Base-by-base conservation (phyloP, 176 grass and related monocot species). In the Dendrocalamus sinicus region DNA sequence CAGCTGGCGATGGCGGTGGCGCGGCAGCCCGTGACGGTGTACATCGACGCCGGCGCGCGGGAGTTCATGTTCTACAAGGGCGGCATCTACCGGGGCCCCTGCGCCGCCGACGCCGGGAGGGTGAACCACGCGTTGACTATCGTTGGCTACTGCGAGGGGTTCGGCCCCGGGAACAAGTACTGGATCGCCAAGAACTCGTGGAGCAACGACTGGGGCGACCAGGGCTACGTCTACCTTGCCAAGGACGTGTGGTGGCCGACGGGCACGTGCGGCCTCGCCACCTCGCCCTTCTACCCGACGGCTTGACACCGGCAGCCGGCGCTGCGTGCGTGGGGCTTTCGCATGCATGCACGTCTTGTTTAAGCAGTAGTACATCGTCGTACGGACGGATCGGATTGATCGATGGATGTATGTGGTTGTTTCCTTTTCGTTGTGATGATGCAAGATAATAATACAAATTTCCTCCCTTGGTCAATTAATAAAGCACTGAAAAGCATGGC, bases 141-240 rank as follows among this genome's bases (percentile, higher is more conserved):
- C 44, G 73, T 92, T 52, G 87, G 87, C 9, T 92, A 92, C 54
- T 88, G 90, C 76, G 82, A 89, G 54, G 41, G 37, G 24, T 68
- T 22, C 5, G 72, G 88, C 23, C 24, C 51, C 7, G n/a, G n/a
- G 9, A 26, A 70, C 1, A 88, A 89, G 17, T 92, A 86, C 43
- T 92, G 90, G 86, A 73, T 89, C 22, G 82, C 80, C 3, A 92
- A 92, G 72, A 92, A 92, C 52, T 92, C 90, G 2, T 92, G 90
- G 90, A 75, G 90, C 59, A 58, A 50, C 20, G 78, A 68, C 48
- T 92, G 90, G 90, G 90, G 90, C 24, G 82, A 86, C 2, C 24
- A 85, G 15, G 87, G 83, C 17, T 89, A 92, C 53, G 58, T 89
- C 24, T 72, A 82, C 46, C 40, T 86, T 28, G 85, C 81, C 40